Percentiles rank a stretch among this genome's conserved stretches.
Conservation (phyloP, 208 protist genomes). For the Leptomonas pyrrhocoris region DNA sequence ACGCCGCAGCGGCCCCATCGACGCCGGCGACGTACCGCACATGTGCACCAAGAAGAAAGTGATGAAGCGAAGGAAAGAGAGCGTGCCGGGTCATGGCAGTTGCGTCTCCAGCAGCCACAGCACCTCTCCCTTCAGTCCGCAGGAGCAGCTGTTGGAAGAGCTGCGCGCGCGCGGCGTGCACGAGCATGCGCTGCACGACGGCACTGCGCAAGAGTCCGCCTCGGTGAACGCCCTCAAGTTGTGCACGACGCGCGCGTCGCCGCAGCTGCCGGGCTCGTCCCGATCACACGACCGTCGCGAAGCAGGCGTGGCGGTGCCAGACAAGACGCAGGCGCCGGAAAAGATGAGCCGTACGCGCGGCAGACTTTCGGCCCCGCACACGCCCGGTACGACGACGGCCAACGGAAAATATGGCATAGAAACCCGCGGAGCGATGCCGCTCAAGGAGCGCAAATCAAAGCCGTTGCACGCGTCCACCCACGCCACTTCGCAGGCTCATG, state of each 20-base stretch:
- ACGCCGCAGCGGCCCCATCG: constrained; percentile 5
- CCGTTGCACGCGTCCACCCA: constrained; percentile 10
- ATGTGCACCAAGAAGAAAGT: constrained; percentile 19
- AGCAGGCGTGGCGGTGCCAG: background rate
- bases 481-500: background rate
- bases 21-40: constrained; percentile 2
- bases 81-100: background rate
- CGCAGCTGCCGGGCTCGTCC: background rate
- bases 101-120: constrained; percentile 10
- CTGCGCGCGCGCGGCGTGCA: constrained; percentile 1
- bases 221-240: constrained; percentile 15
- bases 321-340: background rate
- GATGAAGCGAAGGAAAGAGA: constrained; percentile 26
- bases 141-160: background rate
- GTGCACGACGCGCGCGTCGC: background rate
- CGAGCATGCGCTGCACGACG: background rate
- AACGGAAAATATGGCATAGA: background rate
- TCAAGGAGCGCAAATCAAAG: constrained; percentile 37
- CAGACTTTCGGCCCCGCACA: background rate
- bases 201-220: background rate
- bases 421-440: constrained; percentile 11
- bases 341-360: constrained; percentile 4
- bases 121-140: constrained; percentile 6
- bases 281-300: constrained; percentile 1
- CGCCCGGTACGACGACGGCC: background rate